Conservation (phyloP, 78 protist genomes). For the Monosiga brevicollis region DNA sequence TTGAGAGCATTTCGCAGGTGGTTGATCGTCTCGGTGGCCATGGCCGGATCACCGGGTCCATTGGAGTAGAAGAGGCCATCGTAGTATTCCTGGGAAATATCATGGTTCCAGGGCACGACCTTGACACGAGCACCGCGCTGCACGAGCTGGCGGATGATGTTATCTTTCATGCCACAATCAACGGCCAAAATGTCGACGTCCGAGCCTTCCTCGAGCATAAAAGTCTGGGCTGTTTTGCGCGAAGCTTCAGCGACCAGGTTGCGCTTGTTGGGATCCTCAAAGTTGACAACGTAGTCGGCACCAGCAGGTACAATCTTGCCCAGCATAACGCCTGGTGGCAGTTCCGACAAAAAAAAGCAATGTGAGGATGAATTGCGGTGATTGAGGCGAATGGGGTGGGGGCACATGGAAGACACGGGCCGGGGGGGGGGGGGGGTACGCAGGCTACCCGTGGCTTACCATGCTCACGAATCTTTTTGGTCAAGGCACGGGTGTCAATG, state of each 20-base stretch:
- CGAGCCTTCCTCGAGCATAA: conserved; percentile 3
- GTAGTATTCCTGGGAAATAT: conserved; percentile 43
- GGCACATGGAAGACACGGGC: conserved; percentile 10
- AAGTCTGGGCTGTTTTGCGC: not conserved
- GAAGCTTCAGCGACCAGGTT: conserved; percentile 45
- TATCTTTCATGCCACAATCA: conserved; percentile 87
- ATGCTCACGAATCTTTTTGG: conserved; percentile 67
- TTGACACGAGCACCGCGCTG: conserved; percentile 69
- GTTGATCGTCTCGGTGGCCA: conserved; percentile 20
- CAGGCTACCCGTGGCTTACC: too few species aligned
- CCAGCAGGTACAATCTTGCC: conserved; percentile 27
- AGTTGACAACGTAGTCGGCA: not conserved
- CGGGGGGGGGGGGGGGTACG: too few species aligned
- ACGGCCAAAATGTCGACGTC: conserved; percentile 60
- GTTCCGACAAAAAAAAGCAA: conserved; percentile 8
- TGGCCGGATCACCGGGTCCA: conserved; percentile 88
- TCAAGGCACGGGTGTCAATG: conserved; percentile 90
- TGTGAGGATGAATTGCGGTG: not conserved
- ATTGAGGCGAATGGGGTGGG: not conserved
- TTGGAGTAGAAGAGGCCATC: conserved; percentile 86
- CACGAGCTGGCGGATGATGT: conserved; percentile 74
- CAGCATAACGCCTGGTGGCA: conserved; percentile 39
- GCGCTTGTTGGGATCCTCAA: conserved; percentile 35
- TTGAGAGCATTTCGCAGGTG: conserved; percentile 3
- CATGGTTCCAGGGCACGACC: conserved; percentile 91